Evolutionary conservation across 2,329 filamentous ascomycete species (phyloP), one percentile per base, ranked within the genome.

Genomic region (Septoria linicola): DNA sequence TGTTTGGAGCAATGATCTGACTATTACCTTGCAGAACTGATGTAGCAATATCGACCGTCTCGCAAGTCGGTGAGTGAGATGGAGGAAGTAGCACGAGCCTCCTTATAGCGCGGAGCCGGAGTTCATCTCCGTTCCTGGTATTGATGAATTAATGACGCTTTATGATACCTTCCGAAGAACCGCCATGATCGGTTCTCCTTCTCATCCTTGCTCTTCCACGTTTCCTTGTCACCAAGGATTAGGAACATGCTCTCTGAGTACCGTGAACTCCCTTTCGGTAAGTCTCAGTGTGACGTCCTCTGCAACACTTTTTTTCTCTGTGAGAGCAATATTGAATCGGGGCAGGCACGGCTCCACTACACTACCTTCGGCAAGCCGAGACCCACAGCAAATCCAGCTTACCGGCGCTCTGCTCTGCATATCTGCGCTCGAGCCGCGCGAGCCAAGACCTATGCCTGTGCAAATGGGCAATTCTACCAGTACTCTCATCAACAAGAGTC

Each of bases 1-100:
- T 17, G 59, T 53, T 4, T 61, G 51, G 53, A 43, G 27, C 8
- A 37, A 37, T 6, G 51, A 61, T 31, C 31, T 57, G 10, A 51
- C 47, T 8, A 53, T 53, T 16, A 45, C 10, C 14, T 25, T 31
- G 34, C 43, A 39, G 10, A 30, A 31, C 8, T 47, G n/a, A n/a
- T n/a, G n/a, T n/a, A n/a, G n/a, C n/a, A n/a, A n/a, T n/a, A n/a
- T n/a, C n/a, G n/a, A n/a, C n/a, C n/a, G n/a, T n/a, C n/a, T n/a
- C n/a, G n/a, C n/a, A n/a, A n/a, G 7, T 40, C 44, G 35, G 34
- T 46, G 19, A 16, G n/a, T n/a, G n/a, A n/a, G n/a, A n/a, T n/a
- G n/a, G n/a, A n/a, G n/a, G 17, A 36, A 19, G 34, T 37, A 17
- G 37, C 43, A 21, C n/a, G n/a, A n/a, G 44, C 2, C 35, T 32